Evolutionary conservation across 1,284 basidiomycete genomes (phyloP).

Genomic region (Fistulinella cinereoalba): DNA sequence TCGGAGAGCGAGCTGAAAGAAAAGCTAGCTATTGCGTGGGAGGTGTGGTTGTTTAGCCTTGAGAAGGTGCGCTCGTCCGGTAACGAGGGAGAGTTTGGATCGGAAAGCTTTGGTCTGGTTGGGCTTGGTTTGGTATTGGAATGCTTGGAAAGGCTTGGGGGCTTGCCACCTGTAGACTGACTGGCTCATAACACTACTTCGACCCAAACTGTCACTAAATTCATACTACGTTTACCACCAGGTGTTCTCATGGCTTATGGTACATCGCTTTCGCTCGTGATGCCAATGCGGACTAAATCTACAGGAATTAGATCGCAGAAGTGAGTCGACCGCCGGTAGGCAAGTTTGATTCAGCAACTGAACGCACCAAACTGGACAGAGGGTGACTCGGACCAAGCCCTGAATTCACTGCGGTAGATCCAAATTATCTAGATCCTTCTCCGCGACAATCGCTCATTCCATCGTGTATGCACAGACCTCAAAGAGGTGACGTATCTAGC

Average conservation of each 20-base stretch:
- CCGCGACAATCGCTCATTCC: too few relatives aligned
- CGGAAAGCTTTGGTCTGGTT: conserved; percentile 66
- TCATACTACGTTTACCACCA: not conserved
- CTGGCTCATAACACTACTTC: not conserved
- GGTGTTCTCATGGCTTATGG: conserved; percentile 17
- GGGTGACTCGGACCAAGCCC: too few relatives aligned
- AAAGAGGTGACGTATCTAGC: conserved; percentile 12
- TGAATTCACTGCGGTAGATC: too few relatives aligned
- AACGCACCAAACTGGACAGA: too few relatives aligned
- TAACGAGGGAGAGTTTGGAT: conserved; percentile 42
- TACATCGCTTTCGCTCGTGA: too few relatives aligned
- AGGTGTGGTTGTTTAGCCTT: conserved; percentile 57
- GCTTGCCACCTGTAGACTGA: conserved; percentile 26
- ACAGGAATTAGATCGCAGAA: conserved; percentile 17
- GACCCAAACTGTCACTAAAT: too few relatives aligned
- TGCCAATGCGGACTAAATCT: too few relatives aligned
- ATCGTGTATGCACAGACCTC: too few relatives aligned
- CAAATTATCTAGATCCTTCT: too few relatives aligned
- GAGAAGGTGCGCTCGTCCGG: conserved; percentile 23
- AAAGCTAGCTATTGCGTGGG: conserved; percentile 57
- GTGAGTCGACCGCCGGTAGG: conserved; percentile 17
- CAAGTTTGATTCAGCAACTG: too few relatives aligned
- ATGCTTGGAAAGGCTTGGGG: conserved; percentile 47
- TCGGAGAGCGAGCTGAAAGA: conserved; percentile 36
- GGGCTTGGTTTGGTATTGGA: conserved; percentile 59